Base-by-base conservation (phyloP, 2,329 filamentous ascomycete species). In the Zymoseptoria passerinii region DNA sequence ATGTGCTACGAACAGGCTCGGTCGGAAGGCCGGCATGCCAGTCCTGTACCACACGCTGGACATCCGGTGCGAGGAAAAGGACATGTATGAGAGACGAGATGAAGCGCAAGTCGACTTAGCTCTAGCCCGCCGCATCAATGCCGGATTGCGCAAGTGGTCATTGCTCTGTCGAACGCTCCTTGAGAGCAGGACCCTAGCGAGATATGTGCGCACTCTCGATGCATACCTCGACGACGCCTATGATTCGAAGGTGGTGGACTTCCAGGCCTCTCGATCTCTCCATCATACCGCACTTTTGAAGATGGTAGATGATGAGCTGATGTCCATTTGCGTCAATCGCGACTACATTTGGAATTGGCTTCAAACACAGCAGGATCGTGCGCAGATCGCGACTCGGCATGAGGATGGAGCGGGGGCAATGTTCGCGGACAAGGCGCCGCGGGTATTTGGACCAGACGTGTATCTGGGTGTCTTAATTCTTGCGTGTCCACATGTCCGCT, bases 151-250 rank as follows among this genome's bases (percentile, higher is more conserved):
- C 8, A 52, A 23, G 10, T 44, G 29, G 18, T 52, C 55, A 10
- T 29, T 57, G 27, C 40, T 57, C 8, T 58, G 50, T 18, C 56
- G 56, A 27, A 58, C 56, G n/a, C n/a, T 58, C 7, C 50, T 58
- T n/a, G 51, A 49, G 18, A 58, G 23, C 51, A 51, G 50, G 5
- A 19, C 0, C 9, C 52, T 58, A 16, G 40, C 56, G 8, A 53
- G n/a, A 19, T 29, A 50, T 35, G 56, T 58, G 27, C 54, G 28
- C 44, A 13, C 6, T n/a, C 13, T 56, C 48, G 20, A 29, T 2
- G 54, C 48, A 10, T 51, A 35, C 23, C 16, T 56, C 18, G 27
- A 50, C 48, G 54, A 51, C 10, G 10, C 8, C 18, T 23, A 56
- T 18, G 44, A 28, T 16, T 7, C 48, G 35, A 28, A 10, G 2